These are phyloP conservation scores for Gaertneriomyces semiglobifer DNA, from an alignment of 192 early-diverging fungal species.

Conservation along the genomic window DNA sequence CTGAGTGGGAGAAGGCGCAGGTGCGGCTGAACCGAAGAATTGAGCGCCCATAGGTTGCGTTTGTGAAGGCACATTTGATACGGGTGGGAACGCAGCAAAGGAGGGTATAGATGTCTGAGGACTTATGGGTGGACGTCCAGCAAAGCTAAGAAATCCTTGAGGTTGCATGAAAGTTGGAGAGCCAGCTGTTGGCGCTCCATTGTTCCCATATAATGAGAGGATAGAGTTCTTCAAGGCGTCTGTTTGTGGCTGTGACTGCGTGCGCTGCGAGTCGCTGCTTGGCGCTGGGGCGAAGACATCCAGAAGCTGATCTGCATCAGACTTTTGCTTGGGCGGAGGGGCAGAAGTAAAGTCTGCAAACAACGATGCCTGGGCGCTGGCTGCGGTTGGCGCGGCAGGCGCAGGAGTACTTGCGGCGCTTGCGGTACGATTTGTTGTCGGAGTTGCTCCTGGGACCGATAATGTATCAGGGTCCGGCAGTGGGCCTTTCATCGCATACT, in stretches of 20 bases:
- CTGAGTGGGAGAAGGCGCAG: neutral
- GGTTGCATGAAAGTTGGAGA: too few species aligned
- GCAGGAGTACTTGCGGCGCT: neutral
- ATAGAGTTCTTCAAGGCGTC: constrained; percentile 36
- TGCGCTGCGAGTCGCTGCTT: constrained; percentile 16
- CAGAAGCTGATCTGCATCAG: constrained; percentile 39
- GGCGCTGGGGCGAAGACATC: constrained; percentile 34
- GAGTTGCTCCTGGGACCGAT: constrained; percentile 9
- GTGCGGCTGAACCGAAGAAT: neutral
- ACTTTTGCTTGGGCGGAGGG: constrained; percentile 1
- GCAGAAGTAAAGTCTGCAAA: constrained; percentile 24
- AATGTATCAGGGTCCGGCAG: constrained; percentile 73
- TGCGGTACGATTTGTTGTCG: constrained; percentile 3
- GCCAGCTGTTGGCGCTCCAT: neutral
- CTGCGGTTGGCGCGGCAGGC: neutral
- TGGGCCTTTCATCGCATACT: constrained; percentile 67
- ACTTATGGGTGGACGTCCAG: too few species aligned
- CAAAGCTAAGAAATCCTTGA: too few species aligned
- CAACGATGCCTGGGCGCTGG: neutral
- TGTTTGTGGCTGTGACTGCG: constrained; percentile 7
- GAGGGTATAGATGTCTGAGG: too few species aligned
- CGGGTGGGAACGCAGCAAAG: too few species aligned
- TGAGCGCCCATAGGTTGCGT: too few species aligned
- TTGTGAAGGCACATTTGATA: too few species aligned
- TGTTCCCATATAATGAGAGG: constrained; percentile 36